Base-by-base conservation (phyloP, 2,329 filamentous ascomycete species). In the Ascochyta fabae region DNA sequence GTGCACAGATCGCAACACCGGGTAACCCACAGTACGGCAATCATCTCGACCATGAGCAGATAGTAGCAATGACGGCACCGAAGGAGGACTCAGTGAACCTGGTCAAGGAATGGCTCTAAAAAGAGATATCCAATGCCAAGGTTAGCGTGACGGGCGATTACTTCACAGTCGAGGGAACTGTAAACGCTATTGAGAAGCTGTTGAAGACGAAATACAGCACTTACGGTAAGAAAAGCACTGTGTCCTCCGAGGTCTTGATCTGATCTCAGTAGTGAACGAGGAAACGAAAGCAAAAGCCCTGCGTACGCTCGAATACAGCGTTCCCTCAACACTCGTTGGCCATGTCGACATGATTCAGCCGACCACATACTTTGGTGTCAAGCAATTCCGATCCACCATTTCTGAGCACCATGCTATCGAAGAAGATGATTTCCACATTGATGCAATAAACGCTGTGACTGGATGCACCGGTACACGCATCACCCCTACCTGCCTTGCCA, bases 131-230 rank as follows among this genome's bases (percentile, higher is more conserved):
- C 36, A 54, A 73, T 9, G 59, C 64, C 7, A 80, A 82, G 65
- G 81, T 76, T 57, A 74, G 79, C 0, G 78, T 81, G 15, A 80
- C 79, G 59, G 83, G 59, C 41, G 83, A 85, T 61, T 85, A 82
- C 79, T 77, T 85, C 56, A 79, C 77, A 16, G 72, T 84, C 3
- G 67, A 77, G 16, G 70, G 84, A 10, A 78, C 81, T 2, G 76
- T 86, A 9, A 70, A 72, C 31, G 70, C 76, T 26, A 76, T 80
- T 9, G 83, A 86, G 62, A 72, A 75, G 19, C 77, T 85, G 3
- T 75, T 86, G 27, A 68, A 75, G 51, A 75, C 77, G 43, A 70
- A 77, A 46, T 78, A 78, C 56, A 70, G 67, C 24, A 72, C 79
- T 45, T 86, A 79, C 65, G 68, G 61, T 64, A 57, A 24, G 46